Base-by-base conservation (phyloP, 805 yeast species). In the Alloascoidea africana region DNA sequence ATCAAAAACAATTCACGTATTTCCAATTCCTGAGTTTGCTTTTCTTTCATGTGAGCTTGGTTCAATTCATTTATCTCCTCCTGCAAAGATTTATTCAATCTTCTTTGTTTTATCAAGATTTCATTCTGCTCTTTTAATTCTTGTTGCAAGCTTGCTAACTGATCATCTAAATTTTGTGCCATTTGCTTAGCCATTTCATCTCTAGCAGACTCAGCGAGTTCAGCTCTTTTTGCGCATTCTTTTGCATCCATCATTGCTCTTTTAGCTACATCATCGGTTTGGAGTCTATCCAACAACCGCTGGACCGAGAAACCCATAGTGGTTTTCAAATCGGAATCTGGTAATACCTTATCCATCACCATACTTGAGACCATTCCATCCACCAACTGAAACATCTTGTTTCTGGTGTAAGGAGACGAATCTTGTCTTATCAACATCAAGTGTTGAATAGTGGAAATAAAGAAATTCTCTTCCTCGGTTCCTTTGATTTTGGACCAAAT, bases 241-340 rank as follows among this genome's bases (percentile, higher is more conserved):
- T 67, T 66, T 27, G 76, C 64, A 39, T 70, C 85, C 39, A 50
- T 52, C 39, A 62, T 66, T 43, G 95, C 93, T 42, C 80, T 66
- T 38, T 75, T 65, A 8, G 94, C 94, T 57, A 78, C 76, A 38
- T 84, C 94, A 53, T 89, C 96, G 0, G 95, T 82, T 45, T 76
- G 76, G 50, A 86, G 64, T 17, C 81, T 68, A 33, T 84, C 76
- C 41, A 73, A 64, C 35, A 89, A 60, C 39, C 74, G 64, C 48
- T 82, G 85, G 27, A 87, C 74, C 1, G 94, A 83, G 36, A 81
- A 72, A 38, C 79, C 82, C 45, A 84, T 65, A 13, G 82, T 73
- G n/a, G 76, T 64, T 36, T 76, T 80, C 38, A 70, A 69, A 5
- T 67, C 63, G 41, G 66, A 66, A 36, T 56, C 56, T 2, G 60